Base-by-base conservation (phyloP, 164 flowering plant species). In the Malania oleifera region DNA sequence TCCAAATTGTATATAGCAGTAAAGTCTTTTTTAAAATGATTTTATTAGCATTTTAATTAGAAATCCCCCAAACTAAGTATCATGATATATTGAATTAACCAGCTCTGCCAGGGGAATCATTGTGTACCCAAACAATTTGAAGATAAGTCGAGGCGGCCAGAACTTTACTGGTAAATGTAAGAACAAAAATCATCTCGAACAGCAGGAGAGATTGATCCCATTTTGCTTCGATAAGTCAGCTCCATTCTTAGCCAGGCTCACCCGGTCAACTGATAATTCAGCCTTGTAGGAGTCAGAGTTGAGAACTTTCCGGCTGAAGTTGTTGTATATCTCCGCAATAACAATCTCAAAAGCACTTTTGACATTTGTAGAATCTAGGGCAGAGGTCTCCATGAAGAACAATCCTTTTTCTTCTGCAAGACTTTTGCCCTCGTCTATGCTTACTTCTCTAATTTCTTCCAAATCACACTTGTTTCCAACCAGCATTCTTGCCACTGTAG, bases 381-480 rank as follows among this genome's bases (percentile, higher is more conserved):
- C 82, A 40, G 82, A 78, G 24, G 82, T 78, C 63, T 78, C 82
- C 66, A 78, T 62, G 64, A 78, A 78, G 51, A 75, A 70, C 59
- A 78, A 56, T 12, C 77, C 77, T 64, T 78, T 73, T 27, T 45
- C 55, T 69, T 78, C 82, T 2, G 82, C 82, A 1, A 75, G 68
- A 22, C 46, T 70, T 40, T 60, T 68, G 13, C 75, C 82, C 25
- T 69, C 71, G 53, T 76, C 80, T 5, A 53, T 24, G 25, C 75
- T 74, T 37, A 79, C 76, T 19, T 74, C 77, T 61, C 83, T 73
- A 0, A 76, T 74, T 19, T 73, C 51, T 29, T 79, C 83, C 68
- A 79, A 62, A 57, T 79, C 83, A 56, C 79, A 65, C 69, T 79
- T 79, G 70, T 79, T 79, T 18, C 83, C 83, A 0, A 79, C 83